A percentile compares a stretch with the other conserved stretches of the same genome.
phyloP scores from a whole-genome alignment of 2,329 filamentous ascomycete species.

The Apiospora sp. region DNA sequence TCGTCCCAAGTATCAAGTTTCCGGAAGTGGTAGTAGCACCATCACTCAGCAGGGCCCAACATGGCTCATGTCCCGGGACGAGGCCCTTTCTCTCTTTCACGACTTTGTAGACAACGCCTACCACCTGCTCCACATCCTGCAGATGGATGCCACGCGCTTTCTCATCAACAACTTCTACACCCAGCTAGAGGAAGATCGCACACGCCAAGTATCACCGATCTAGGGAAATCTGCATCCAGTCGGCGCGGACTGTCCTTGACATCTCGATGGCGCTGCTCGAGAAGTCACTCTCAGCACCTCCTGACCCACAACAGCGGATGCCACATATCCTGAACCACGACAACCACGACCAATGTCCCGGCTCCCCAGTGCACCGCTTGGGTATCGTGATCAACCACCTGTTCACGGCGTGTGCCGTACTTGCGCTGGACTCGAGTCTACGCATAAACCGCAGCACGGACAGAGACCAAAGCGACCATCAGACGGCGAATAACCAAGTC shows the following conservation, averaged over 20 bases:
- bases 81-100: conserved; percentile 38
- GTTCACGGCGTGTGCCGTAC: conserved; percentile 37
- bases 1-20: neutral
- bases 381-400: conserved; percentile 36
- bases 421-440: conserved; percentile 30
- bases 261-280: conserved; percentile 34
- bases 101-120: conserved; percentile 40
- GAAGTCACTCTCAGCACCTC: conserved; percentile 21
- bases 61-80: conserved; percentile 35
- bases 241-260: conserved; percentile 35
- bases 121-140: conserved; percentile 38
- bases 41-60: neutral
- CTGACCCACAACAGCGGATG: neutral
- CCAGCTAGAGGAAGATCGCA: conserved; percentile 26
- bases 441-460: neutral
- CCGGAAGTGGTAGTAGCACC: neutral
- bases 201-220: conserved; percentile 31
- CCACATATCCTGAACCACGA: conserved; percentile 15
- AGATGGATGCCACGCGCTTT: conserved; percentile 35
- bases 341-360: conserved; percentile 11
- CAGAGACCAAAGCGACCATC: neutral
- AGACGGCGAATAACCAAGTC: conserved; percentile 25
- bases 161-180: conserved; percentile 35
- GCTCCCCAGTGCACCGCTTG: conserved; percentile 29
- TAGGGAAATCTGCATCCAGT: conserved; percentile 35